Evolutionary conservation across 768 basidiomycete genomes (phyloP).

Genomic region (Boletus edulis): DNA sequence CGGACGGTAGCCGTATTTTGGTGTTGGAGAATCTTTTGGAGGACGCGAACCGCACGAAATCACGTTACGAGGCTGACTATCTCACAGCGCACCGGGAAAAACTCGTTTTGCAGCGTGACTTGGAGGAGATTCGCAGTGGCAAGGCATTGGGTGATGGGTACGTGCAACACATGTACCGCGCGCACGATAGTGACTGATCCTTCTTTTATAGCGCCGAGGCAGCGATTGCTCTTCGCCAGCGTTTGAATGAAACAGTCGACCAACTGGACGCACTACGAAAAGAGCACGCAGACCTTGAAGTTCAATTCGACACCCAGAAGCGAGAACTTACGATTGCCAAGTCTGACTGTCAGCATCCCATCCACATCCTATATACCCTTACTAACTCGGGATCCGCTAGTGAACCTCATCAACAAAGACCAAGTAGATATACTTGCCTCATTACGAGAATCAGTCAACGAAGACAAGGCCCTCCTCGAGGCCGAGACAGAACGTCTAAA

Average conservation of each 20-base stretch:
- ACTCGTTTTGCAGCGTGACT: slow-evolving; percentile 70
- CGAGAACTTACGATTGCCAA: slow-evolving; percentile 80
- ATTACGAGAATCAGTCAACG: slow-evolving; percentile 83
- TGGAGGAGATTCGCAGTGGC: slow-evolving; percentile 91
- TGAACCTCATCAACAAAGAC: slow-evolving; percentile 89
- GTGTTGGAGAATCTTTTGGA: slow-evolving; percentile 91
- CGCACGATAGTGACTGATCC: slow-evolving; percentile 1
- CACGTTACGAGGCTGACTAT: slow-evolving; percentile 86
- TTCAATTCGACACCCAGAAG: slow-evolving; percentile 57
- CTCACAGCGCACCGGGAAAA: slow-evolving; percentile 81
- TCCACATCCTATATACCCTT: background rate
- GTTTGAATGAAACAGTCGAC: slow-evolving; percentile 84
- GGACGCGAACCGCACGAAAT: slow-evolving; percentile 89
- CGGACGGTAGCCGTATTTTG: slow-evolving; percentile 69
- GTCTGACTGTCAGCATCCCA: slow-evolving; percentile 66
- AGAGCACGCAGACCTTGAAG: slow-evolving; percentile 67
- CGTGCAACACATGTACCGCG: slow-evolving; percentile 16
- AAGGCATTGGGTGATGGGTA: slow-evolving; percentile 82
- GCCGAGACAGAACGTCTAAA: slow-evolving; percentile 61
- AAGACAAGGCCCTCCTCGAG: slow-evolving; percentile 79
- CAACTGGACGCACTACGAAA: slow-evolving; percentile 71
- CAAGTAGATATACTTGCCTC: slow-evolving; percentile 87
- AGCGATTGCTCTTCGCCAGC: slow-evolving; percentile 82
- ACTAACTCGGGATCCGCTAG: slow-evolving; percentile 38
- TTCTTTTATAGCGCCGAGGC: slow-evolving; percentile 63